Evolutionary conservation across 2,329 filamentous ascomycete genomes (phyloP).

Genomic region (Fusarium hainanense): DNA sequence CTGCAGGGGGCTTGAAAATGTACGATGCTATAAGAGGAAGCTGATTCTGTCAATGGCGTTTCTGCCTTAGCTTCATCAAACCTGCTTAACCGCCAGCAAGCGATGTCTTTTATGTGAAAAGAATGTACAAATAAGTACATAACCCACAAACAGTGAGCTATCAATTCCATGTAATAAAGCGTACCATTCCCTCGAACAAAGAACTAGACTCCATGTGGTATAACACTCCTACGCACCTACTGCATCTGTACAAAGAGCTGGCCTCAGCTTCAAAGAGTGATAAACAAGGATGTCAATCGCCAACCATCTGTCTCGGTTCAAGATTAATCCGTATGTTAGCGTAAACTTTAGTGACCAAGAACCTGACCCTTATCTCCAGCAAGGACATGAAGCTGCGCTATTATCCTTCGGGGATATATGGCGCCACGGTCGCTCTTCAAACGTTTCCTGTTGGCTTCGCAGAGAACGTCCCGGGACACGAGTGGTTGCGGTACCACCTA

Average conservation of each 20-base stretch:
- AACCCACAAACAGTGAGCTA: neutral
- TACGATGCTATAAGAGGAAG: neutral
- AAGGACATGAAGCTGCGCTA: neutral
- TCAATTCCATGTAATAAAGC: neutral
- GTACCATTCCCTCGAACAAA: neutral
- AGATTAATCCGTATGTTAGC: neutral
- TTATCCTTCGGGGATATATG: constrained; percentile 11
- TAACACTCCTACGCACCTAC: neutral
- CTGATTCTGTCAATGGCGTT: neutral
- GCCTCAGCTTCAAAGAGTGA: neutral
- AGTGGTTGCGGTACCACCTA: constrained; percentile 21
- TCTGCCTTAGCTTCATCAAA: neutral
- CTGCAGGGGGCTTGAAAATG: neutral
- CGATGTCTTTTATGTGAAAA: neutral
- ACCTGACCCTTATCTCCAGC: neutral
- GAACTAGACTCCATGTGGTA: neutral
- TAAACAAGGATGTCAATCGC: neutral
- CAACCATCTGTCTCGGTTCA: neutral
- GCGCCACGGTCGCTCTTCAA: constrained; percentile 1
- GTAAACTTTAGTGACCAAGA: neutral
- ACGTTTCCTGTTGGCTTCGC: neutral
- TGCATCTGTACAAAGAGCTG: constrained; percentile 2
- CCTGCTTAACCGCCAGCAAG: neutral
- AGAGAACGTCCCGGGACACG: neutral
- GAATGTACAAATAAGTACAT: neutral